Conservation (phyloP, 352 stramenopile species). For the Pythium plurisporium region DNA sequence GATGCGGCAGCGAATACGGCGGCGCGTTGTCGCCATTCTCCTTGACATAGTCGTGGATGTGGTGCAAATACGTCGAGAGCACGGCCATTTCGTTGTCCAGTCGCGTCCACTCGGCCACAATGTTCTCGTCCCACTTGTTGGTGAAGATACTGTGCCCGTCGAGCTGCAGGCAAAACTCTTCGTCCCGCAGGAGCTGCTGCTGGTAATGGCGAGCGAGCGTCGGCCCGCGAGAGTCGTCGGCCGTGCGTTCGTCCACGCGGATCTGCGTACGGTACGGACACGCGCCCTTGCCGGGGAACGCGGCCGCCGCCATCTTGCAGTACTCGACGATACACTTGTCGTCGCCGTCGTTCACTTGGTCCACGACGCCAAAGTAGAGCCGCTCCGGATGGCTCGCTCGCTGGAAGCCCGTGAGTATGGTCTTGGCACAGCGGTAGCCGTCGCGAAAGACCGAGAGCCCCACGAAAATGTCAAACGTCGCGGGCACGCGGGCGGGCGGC, state of each 20-base stretch:
- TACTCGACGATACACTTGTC: conserved; percentile 69
- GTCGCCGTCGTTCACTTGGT: conserved; percentile 75
- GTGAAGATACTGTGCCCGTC: conserved; percentile 86
- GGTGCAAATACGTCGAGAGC: conserved; percentile 75
- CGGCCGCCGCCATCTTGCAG: conserved; percentile 63
- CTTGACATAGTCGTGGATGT: conserved; percentile 79
- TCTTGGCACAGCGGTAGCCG: conserved; percentile 74
- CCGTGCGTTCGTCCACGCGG: conserved; percentile 55
- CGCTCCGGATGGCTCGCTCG: conserved; percentile 63
- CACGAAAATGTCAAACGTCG: conserved; percentile 64
- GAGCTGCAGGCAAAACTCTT: conserved; percentile 84
- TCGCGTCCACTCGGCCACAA: conserved; percentile 68
- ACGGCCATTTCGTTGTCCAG: conserved; percentile 83
- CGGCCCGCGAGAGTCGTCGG: conserved; percentile 68
- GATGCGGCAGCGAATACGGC: conserved; percentile 49
- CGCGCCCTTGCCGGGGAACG: conserved; percentile 57
- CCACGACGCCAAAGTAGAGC: conserved; percentile 77
- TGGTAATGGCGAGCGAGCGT: conserved; percentile 79
- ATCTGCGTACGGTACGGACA: conserved; percentile 76
- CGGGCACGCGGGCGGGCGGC: conserved; percentile 48
- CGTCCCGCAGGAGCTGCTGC: conserved; percentile 65
- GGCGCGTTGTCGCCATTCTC: conserved; percentile 74
- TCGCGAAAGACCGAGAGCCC: conserved; percentile 82
- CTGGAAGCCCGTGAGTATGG: conserved; percentile 74
- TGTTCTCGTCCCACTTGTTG: conserved; percentile 73